These are phyloP conservation scores for Castanopsis chinensis DNA, from an alignment of 306 rosid genomes.

Conservation along the genomic window DNA sequence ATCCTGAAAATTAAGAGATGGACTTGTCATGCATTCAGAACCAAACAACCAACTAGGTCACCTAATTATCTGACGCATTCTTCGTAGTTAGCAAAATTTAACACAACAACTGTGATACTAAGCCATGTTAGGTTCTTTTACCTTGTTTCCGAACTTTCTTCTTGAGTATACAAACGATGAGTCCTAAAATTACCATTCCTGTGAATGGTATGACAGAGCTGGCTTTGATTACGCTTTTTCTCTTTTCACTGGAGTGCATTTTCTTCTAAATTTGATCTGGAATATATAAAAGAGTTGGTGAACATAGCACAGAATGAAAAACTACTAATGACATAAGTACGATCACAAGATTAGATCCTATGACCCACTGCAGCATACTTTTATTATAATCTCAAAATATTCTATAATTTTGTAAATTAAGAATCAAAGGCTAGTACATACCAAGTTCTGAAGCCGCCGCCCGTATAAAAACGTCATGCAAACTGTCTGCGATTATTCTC, in stretches of 20 bases:
- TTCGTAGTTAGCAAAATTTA: neutral
- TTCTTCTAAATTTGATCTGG: neutral
- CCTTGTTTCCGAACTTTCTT: neutral
- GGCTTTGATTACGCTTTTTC: neutral
- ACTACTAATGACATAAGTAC: too few relatives aligned
- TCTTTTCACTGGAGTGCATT: neutral
- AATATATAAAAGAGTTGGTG: neutral
- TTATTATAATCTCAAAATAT: too few relatives aligned
- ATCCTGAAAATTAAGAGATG: neutral
- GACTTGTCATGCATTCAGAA: neutral
- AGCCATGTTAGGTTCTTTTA: neutral
- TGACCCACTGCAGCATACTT: too few relatives aligned
- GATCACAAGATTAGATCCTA: too few relatives aligned
- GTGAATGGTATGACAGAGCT: neutral
- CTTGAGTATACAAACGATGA: neutral
- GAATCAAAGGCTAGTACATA: too few relatives aligned
- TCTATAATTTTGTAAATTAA: too few relatives aligned
- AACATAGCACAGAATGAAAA: too few relatives aligned
- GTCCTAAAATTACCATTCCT: neutral
- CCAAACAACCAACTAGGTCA: too few relatives aligned
- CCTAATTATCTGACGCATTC: neutral
- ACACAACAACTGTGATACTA: neutral
- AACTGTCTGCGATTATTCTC: conserved; percentile 7
- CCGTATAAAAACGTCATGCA: neutral
- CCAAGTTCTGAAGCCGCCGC: neutral